Evolutionary conservation across 2,329 filamentous ascomycete species (phyloP).

Genomic region (Graphilbum sp.): DNA sequence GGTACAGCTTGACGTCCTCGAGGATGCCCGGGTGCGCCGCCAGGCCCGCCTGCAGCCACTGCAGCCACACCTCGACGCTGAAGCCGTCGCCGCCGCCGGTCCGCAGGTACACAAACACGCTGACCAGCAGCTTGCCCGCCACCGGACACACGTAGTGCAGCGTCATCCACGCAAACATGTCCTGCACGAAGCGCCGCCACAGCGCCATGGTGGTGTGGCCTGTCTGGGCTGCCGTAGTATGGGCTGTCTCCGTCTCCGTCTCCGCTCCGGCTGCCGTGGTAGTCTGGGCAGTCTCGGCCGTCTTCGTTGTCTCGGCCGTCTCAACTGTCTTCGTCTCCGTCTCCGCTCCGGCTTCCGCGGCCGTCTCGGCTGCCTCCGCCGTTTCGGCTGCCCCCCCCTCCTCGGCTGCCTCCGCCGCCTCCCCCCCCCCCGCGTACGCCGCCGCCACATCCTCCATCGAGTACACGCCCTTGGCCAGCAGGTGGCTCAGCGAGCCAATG

Average conservation of each 20-base stretch:
- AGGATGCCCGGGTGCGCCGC: constrained; percentile 32
- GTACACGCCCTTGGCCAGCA: constrained; percentile 44
- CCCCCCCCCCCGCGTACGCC: too few relatives aligned
- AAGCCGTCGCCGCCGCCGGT: constrained; percentile 14
- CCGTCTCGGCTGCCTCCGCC: too few relatives aligned
- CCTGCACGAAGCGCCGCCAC: constrained; percentile 16
- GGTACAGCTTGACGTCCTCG: constrained; percentile 47
- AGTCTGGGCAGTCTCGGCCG: neutral
- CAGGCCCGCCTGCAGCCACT: constrained; percentile 37
- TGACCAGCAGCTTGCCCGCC: constrained; percentile 44
- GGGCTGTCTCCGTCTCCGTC: neutral
- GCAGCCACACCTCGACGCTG: constrained; percentile 32
- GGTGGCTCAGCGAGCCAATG: constrained; percentile 48
- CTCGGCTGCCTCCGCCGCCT: too few relatives aligned
- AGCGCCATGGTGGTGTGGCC: constrained; percentile 2
- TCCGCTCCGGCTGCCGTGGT: too few relatives aligned
- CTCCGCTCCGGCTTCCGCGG: too few relatives aligned
- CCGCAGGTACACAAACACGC: constrained; percentile 33
- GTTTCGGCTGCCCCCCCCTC: too few relatives aligned
- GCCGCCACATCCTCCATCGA: constrained; percentile 26
- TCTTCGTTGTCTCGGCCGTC: constrained; percentile 12
- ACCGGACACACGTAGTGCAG: constrained; percentile 41
- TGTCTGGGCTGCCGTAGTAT: neutral
- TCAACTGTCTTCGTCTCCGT: too few relatives aligned
- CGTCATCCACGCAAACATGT: constrained; percentile 31